A percentile compares a stretch with the other conserved stretches of the same genome.
Conservation (phyloP, 495 filamentous ascomycete species). For the Penicillium malachiteum region DNA sequence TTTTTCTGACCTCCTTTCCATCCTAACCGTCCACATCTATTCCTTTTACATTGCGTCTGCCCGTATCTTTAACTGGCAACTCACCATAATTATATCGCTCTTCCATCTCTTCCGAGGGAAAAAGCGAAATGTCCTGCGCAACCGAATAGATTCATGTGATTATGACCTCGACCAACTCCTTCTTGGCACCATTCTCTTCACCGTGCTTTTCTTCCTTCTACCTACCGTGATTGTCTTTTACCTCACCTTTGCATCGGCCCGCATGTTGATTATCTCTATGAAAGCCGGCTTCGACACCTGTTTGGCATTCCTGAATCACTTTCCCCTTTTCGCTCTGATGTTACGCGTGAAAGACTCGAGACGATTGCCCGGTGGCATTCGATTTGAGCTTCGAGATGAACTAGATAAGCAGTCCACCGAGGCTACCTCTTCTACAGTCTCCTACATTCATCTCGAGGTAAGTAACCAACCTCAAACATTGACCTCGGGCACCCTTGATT, state of each 20-base stretch:
- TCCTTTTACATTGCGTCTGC: conserved; percentile 96
- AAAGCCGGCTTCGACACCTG: conserved; percentile 88
- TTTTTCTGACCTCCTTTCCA: conserved; percentile 89
- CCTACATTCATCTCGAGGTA: conserved; percentile 81
- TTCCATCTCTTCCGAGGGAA: conserved; percentile 98
- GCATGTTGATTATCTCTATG: conserved; percentile 90
- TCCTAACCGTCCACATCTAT: conserved; percentile 94
- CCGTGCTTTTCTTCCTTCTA: conserved; percentile 89
- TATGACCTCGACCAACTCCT: conserved; percentile 98
- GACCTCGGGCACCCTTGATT: neutral
- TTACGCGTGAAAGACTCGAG: conserved; percentile 89
- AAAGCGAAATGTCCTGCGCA: conserved; percentile 94
- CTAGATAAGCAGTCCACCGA: conserved; percentile 24
- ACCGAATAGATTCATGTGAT: conserved; percentile 97
- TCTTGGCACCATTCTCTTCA: conserved; percentile 94
- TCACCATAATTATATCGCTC: conserved; percentile 90
- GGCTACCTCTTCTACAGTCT: conserved; percentile 45
- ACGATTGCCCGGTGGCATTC: conserved; percentile 88
- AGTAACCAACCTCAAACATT: conserved; percentile 4
- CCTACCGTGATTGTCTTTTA: conserved; percentile 97
- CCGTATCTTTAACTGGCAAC: conserved; percentile 96
- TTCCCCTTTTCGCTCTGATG: conserved; percentile 97
- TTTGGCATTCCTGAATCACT: conserved; percentile 94
- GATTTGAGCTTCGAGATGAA: conserved; percentile 78
- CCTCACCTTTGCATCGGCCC: conserved; percentile 87